Evolutionary conservation across 83 land plant genomes (phyloP).

Genomic region (Larix sibirica): DNA sequence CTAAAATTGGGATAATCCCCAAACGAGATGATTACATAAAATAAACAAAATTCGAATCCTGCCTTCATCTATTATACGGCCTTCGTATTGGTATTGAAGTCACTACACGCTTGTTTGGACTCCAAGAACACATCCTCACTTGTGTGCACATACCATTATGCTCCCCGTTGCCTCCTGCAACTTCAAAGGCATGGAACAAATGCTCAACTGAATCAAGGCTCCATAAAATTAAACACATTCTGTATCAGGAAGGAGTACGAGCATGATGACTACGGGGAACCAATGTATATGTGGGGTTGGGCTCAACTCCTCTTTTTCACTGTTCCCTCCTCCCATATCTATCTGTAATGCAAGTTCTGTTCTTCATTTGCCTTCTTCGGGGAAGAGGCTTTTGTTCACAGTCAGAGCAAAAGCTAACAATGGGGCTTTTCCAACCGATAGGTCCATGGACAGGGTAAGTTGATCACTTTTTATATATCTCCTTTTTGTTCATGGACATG

Average conservation of each 20-base stretch:
- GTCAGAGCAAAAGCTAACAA: conserved; percentile 10
- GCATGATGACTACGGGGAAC: background rate
- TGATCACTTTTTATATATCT: background rate
- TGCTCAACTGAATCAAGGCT: background rate
- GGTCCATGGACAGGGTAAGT: conserved; percentile 1
- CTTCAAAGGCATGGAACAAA: background rate
- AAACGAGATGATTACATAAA: too few species aligned
- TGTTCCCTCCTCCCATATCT: background rate
- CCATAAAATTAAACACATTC: background rate
- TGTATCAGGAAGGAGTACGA: background rate
- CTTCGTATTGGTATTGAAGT: too few species aligned
- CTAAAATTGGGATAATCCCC: too few species aligned
- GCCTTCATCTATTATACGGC: too few species aligned
- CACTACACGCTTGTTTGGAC: too few species aligned
- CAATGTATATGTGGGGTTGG: background rate
- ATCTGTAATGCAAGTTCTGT: background rate
- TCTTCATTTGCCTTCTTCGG: background rate
- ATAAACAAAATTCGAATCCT: too few species aligned
- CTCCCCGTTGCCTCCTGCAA: too few species aligned
- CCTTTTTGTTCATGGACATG: too few species aligned
- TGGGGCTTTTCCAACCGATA: conserved; percentile 1
- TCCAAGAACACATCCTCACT: too few species aligned
- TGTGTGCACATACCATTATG: too few species aligned
- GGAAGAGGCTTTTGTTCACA: background rate
- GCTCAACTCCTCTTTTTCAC: background rate